Percentiles rank a stretch among this genome's conserved stretches.
Evolutionary conservation across 2,329 filamentous ascomycete genomes (phyloP).

Genomic region (Paraconiothyrium brasiliense): DNA sequence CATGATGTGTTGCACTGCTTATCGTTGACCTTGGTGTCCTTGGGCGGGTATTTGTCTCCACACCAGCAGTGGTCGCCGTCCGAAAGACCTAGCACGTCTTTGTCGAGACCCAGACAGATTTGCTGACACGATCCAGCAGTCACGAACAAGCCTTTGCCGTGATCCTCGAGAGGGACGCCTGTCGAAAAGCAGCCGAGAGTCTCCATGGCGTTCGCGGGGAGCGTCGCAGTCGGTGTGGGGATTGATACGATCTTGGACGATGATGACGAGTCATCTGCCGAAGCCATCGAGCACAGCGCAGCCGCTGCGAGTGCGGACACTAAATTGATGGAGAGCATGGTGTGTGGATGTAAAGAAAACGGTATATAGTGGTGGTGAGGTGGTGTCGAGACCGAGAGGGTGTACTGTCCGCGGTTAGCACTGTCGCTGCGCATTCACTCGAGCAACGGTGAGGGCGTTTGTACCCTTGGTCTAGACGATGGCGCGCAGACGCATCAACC

Average conservation of each 20-base stretch:
- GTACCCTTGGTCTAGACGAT: conserved; percentile 38
- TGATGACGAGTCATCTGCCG: conserved; percentile 32
- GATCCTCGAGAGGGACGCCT: conserved; percentile 57
- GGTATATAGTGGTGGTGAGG: conserved; percentile 17
- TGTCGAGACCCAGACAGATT: conserved; percentile 58
- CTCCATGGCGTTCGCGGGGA: conserved; percentile 37
- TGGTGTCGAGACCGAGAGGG: conserved; percentile 31
- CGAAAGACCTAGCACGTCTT: conserved; percentile 70
- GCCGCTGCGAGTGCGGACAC: conserved; percentile 44
- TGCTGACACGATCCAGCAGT: conserved; percentile 65
- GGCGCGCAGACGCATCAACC: conserved; percentile 35
- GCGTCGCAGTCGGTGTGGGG: conserved; percentile 42
- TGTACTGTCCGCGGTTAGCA: conserved; percentile 34
- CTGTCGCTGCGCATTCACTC: conserved; percentile 25
- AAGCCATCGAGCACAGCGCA: conserved; percentile 39
- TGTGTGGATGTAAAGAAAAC: conserved; percentile 15
- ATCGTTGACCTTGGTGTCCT: conserved; percentile 63
- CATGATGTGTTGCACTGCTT: conserved; percentile 72
- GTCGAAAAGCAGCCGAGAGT: conserved; percentile 63
- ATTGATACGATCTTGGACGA: conserved; percentile 29
- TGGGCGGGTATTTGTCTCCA: conserved; percentile 72
- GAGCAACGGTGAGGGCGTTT: conserved; percentile 19
- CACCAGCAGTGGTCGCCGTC: conserved; percentile 75
- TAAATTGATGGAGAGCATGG: conserved; percentile 46
- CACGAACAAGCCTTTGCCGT: conserved; percentile 62